A percentile compares a stretch with the other conserved stretches of the same genome.
Conservation (phyloP, 805 yeast genomes). For the Metschnikowia proteae region DNA sequence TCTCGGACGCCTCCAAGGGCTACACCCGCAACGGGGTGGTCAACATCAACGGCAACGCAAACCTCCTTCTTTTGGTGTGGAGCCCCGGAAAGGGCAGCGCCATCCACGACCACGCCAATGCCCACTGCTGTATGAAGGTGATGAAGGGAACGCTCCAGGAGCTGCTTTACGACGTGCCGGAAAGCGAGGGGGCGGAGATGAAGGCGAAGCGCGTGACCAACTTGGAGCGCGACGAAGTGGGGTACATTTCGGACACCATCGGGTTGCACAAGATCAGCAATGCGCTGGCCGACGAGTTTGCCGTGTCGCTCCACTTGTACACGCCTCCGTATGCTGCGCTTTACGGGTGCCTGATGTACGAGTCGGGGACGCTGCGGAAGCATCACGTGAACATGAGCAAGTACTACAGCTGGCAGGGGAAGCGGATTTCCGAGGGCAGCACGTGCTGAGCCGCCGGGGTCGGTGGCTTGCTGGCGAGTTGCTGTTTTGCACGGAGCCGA, state of each 20-base stretch:
- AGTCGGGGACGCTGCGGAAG: slow-evolving; percentile 45
- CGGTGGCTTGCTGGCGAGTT: not conserved
- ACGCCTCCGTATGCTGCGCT: slow-evolving; percentile 73
- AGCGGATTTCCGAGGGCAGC: slow-evolving; percentile 14
- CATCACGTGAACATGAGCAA: slow-evolving; percentile 57
- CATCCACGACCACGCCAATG: slow-evolving; percentile 73
- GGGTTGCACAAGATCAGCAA: slow-evolving; percentile 66
- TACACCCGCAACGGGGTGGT: slow-evolving; percentile 71
- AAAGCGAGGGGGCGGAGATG: slow-evolving; percentile 24
- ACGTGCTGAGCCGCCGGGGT: slow-evolving; percentile 14
- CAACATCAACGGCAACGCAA: slow-evolving; percentile 68
- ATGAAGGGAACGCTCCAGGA: slow-evolving; percentile 58
- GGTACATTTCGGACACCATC: slow-evolving; percentile 61
- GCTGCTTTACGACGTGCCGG: slow-evolving; percentile 51
- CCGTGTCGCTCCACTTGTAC: slow-evolving; percentile 67
- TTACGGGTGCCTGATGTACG: slow-evolving; percentile 52
- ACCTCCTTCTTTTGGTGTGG: slow-evolving; percentile 67
- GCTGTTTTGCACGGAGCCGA: not conserved
- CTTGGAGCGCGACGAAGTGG: slow-evolving; percentile 44
- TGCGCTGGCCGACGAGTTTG: slow-evolving; percentile 36
- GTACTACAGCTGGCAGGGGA: slow-evolving; percentile 61
- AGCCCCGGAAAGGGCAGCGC: slow-evolving; percentile 59
- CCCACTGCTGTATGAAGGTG: slow-evolving; percentile 73
- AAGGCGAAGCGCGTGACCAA: slow-evolving; percentile 24
- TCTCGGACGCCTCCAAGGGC: slow-evolving; percentile 45